These are phyloP conservation scores for Xylaria castorea DNA, from an alignment of 495 filamentous ascomycete genomes.

Conservation along the genomic window DNA sequence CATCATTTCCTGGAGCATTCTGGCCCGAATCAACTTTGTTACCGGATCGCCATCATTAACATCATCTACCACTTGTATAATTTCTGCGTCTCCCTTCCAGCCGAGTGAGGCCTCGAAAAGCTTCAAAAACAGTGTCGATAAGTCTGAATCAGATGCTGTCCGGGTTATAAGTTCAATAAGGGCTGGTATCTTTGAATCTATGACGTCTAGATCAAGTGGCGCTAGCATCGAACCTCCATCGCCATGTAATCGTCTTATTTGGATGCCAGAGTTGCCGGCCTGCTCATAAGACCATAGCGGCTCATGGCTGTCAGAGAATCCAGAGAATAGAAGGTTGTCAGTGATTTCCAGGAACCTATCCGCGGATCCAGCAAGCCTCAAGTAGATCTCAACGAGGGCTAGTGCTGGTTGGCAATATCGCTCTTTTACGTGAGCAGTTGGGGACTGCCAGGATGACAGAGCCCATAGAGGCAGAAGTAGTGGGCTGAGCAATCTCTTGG, in stretches of 20 bases:
- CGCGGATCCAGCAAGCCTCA: constrained; percentile 54
- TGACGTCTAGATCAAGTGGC: constrained; percentile 33
- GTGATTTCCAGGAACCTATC: constrained; percentile 50
- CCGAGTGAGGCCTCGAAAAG: constrained; percentile 69
- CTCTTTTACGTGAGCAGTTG: constrained; percentile 33
- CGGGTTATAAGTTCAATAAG: constrained; percentile 62
- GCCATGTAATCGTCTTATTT: constrained; percentile 33
- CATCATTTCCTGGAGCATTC: constrained; percentile 71
- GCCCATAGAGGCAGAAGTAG: constrained; percentile 75
- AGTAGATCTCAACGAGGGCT: constrained; percentile 51
- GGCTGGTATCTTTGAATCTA: constrained; percentile 48
- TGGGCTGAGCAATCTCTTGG: constrained; percentile 69
- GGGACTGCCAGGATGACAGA: constrained; percentile 60
- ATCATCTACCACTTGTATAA: constrained; percentile 39
- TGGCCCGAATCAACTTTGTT: constrained; percentile 63
- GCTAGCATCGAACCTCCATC: background rate
- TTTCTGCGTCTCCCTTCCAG: constrained; percentile 24
- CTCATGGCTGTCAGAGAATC: constrained; percentile 37
- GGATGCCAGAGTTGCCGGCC: constrained; percentile 34
- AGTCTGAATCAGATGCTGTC: constrained; percentile 62
- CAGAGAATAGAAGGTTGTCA: constrained; percentile 50
- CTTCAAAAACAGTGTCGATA: constrained; percentile 68
- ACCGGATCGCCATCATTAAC: constrained; percentile 50
- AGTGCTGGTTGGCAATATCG: constrained; percentile 47
- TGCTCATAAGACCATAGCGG: constrained; percentile 48